These are phyloP conservation scores for Nelumbo lutea DNA, from an alignment of 164 flowering plant species.

Conservation along the genomic window DNA sequence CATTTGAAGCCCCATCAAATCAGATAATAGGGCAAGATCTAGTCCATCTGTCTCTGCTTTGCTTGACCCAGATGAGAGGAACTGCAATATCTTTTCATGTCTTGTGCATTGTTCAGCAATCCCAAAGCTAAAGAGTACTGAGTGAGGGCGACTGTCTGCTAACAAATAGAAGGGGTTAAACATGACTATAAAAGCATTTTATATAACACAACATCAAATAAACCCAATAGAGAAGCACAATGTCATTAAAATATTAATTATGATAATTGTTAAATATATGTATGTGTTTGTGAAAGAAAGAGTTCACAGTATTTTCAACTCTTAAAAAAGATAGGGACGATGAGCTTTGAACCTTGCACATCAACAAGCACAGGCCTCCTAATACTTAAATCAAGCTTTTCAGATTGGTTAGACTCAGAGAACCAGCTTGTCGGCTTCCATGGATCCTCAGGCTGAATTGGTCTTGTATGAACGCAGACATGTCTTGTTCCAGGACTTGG, in stretches of 20 bases:
- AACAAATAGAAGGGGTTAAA: conserved; percentile 10
- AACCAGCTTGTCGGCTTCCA: conserved; percentile 33
- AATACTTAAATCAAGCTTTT: conserved; percentile 27
- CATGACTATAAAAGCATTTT: not conserved
- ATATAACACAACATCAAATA: not conserved
- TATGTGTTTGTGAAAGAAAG: not conserved
- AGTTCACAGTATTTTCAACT: not conserved
- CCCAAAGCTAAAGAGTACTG: conserved; percentile 43
- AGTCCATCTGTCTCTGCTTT: conserved; percentile 31
- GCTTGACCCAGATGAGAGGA: conserved; percentile 41
- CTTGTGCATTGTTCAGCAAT: conserved; percentile 49
- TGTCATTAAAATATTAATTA: not conserved
- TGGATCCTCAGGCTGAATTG: conserved; percentile 27
- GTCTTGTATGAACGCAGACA: conserved; percentile 21
- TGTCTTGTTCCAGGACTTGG: conserved; percentile 29
- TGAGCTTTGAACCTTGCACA: conserved; percentile 42
- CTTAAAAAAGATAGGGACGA: not conserved
- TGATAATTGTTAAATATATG: not conserved
- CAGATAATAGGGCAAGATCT: conserved; percentile 38
- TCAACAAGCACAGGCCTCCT: conserved; percentile 34
- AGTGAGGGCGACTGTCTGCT: conserved; percentile 35
- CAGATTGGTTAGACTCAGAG: conserved; percentile 21
- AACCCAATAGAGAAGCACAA: not conserved
- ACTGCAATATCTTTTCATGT: conserved; percentile 46
- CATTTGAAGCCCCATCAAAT: conserved; percentile 41